phyloP scores from a whole-genome alignment of 2,329 filamentous ascomycete genomes.

The Colletotrichum orbiculare region DNA sequence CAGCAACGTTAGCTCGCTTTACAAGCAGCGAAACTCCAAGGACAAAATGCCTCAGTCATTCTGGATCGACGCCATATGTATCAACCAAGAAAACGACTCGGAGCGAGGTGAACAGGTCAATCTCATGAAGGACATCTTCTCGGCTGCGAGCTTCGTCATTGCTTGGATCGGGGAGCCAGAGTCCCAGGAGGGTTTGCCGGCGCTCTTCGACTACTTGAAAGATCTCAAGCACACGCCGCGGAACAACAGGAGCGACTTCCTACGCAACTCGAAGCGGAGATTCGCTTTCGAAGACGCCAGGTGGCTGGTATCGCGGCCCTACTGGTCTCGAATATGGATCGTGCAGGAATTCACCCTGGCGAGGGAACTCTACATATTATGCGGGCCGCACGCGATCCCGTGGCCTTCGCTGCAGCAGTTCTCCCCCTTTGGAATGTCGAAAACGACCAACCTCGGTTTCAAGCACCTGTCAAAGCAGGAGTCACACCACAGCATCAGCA shows the following conservation, averaged over 20 bases:
- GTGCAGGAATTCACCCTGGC: conserved; percentile 24
- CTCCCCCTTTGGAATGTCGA: conserved; percentile 17
- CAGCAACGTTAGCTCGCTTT: neutral
- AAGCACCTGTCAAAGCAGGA: conserved; percentile 17
- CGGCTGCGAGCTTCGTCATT: conserved; percentile 46
- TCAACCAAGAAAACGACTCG: conserved; percentile 49
- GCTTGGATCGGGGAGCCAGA: conserved; percentile 47
- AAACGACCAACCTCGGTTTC: conserved; percentile 18
- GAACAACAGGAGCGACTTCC: neutral
- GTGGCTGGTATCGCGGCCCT: conserved; percentile 11
- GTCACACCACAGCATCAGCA: conserved; percentile 2
- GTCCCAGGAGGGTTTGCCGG: neutral
- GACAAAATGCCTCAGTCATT: conserved; percentile 32
- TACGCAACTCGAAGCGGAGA: conserved; percentile 35
- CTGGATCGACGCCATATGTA: conserved; percentile 54
- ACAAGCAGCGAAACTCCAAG: conserved; percentile 4
- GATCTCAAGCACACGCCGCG: conserved; percentile 42
- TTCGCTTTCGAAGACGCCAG: conserved; percentile 15
- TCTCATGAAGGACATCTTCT: conserved; percentile 52
- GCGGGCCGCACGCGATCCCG: conserved; percentile 10
- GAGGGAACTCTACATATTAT: conserved; percentile 9
- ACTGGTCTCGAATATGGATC: conserved; percentile 22
- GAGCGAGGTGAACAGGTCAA: conserved; percentile 51
- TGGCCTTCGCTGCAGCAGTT: conserved; percentile 3
- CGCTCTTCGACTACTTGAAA: conserved; percentile 9